Evolutionary conservation across 2,329 filamentous ascomycete species (phyloP), one percentile per base, ranked within the genome.

Genomic region (Fusarium pseudoanthophilum): DNA sequence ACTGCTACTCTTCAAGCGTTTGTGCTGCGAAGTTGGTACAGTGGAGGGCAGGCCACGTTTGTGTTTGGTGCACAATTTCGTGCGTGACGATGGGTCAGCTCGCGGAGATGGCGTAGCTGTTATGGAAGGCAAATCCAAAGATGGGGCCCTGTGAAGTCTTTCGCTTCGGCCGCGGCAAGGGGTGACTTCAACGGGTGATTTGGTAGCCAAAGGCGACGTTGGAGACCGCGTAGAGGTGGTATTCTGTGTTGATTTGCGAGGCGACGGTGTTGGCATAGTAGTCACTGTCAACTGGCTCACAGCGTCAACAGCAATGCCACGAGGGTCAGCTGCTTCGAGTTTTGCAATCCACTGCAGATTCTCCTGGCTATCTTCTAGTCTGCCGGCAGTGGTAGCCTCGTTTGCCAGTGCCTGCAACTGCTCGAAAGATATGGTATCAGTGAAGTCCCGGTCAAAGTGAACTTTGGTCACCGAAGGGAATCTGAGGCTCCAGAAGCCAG

Each of bases 381-480:
- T 80, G 1, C 87, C 84, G 5, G 84, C 79, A 39, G 84, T 85
- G 24, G 84, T 86, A 24, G 91, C 89, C 36, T 88, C 83, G 36
- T 85, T 80, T 0, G 93, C 94, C 78, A 93, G 85, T 11, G 86
- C 79, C 74, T 95, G 92, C 7, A 97, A 84, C 60, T 94, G 91
- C 2, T 87, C 81, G 71, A 95, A 93, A 0, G 90, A 89, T 24
- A 93, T 83, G 2, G 90, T 87, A 65, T 97, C 93, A 28, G 86
- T 84, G 78, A 89, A 93, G 5, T 88, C 88, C 30, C 94, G 87
- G 79, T 97, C 94, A 68, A 87, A 88, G 76, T 97, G 94, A 15
- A 97, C 86, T 77, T 95, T 97, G 64, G 89, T 87, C 7, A 95
- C 89, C 5, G 88, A 86, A 3, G 95, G 92, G 77, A 97, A 97